Evolutionary conservation across 2,329 filamentous ascomycete genomes (phyloP), one percentile per base, ranked within the genome.

Genomic region (Rugonectria rugulosa): DNA sequence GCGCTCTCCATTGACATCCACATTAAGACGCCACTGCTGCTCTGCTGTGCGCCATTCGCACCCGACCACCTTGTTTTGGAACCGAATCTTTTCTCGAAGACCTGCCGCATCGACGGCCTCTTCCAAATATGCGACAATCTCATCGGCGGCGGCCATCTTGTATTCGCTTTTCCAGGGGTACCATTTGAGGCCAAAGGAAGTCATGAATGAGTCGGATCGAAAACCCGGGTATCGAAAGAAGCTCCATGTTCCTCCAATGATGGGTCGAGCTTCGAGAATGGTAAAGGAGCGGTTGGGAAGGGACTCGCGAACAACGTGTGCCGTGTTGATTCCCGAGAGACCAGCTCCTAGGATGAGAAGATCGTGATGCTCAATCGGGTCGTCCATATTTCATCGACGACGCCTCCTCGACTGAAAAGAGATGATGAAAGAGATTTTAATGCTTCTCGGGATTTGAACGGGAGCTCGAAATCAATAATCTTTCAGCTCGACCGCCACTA

Each of bases 211-310:
- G 68, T 89, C 87, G 34, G 85, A 88, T 31, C 87, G 84, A 54
- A 92, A 84, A 31, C 90, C 88, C 0, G 89, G 90, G 67, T 92
- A 93, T 38, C 82, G 85, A 79, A 91, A 94, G 51, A 92, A 82
- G 63, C 84, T 84, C 90, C 90, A 94, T 12, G 90, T 94, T 23
- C 90, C 90, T 11, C 90, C 90, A 8, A 92, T 77, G 36, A 81
- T 77, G 52, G 81, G 73, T 49, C 89, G 84, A 4, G 79, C 81
- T 70, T 94, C 90, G 37, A 94, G 81, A 41, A 94, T 83, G 38
- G 82, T 79, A 66, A 87, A 91, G 29, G 74, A 79, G 37, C 70
- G 68, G 52, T 81, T 72, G 0, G 89, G 88, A 6, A 87, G 73
- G 53, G 80, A 70, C 1, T 78, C 77, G 60, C 86, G 81, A 3